These are phyloP conservation scores for Candida takata DNA, from an alignment of 805 yeast species.

Conservation along the genomic window DNA sequence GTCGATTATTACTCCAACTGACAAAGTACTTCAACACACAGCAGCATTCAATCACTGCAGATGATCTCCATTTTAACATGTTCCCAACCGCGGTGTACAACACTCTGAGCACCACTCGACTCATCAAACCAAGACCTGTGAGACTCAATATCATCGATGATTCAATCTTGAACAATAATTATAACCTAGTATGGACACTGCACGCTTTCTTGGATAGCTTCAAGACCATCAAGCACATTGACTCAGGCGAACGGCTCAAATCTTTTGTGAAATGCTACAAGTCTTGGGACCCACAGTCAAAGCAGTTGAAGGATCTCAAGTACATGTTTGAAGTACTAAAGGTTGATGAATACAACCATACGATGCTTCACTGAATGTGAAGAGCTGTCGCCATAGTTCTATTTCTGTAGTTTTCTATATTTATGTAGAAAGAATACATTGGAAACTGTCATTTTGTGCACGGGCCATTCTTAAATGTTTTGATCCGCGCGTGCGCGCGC, in stretches of 20 bases:
- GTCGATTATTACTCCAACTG: slow-evolving; percentile 37
- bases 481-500: too few relatives aligned
- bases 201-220: slow-evolving; percentile 32
- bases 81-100: slow-evolving; percentile 24
- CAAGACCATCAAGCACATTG: slow-evolving; percentile 27
- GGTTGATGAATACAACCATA: slow-evolving; percentile 19
- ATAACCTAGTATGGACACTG: slow-evolving; percentile 36
- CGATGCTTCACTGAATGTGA: slow-evolving; percentile 4
- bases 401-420: too few relatives aligned
- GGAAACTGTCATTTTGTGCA: too few relatives aligned
- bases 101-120: slow-evolving; percentile 18
- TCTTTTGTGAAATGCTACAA: slow-evolving; percentile 8
- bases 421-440: too few relatives aligned
- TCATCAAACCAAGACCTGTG: slow-evolving; percentile 1
- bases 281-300: slow-evolving; percentile 14
- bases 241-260: slow-evolving; percentile 14
- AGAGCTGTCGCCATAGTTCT: too few relatives aligned
- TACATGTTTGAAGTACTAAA: slow-evolving; percentile 22
- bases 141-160: slow-evolving; percentile 5
- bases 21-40: slow-evolving; percentile 29
- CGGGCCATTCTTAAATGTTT: too few relatives aligned
- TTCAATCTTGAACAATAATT: slow-evolving; percentile 26
- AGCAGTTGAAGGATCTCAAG: slow-evolving; percentile 15
- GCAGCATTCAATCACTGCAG: slow-evolving; percentile 13
- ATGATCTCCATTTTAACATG: slow-evolving; percentile 20